These are phyloP conservation scores for Rhamnella rubrinervis DNA, from an alignment of 331 rosid species.

Conservation along the genomic window DNA sequence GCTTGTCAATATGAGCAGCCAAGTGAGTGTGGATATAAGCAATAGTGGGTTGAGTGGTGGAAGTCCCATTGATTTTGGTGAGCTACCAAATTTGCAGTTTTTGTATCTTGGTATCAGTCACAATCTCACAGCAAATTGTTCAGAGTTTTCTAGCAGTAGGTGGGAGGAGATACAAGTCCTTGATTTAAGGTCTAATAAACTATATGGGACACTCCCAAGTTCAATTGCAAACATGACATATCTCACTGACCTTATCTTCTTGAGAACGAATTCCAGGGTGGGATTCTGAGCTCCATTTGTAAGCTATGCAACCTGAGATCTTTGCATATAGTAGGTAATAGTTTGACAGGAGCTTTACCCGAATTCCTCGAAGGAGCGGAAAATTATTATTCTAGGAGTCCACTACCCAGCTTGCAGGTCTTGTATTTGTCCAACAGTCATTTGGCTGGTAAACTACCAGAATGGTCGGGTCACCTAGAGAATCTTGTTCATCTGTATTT, in stretches of 20 bases:
- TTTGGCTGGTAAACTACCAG: slow-evolving; percentile 22
- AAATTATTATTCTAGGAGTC: slow-evolving; percentile 9
- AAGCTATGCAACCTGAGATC: slow-evolving; percentile 17
- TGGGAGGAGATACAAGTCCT: slow-evolving; percentile 30
- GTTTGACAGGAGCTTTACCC: slow-evolving; percentile 26
- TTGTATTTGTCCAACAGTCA: slow-evolving; percentile 12
- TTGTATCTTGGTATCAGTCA: background rate
- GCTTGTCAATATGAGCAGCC: slow-evolving; percentile 35
- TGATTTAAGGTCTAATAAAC: background rate
- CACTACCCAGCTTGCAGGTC: slow-evolving; percentile 12
- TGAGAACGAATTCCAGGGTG: slow-evolving; percentile 21
- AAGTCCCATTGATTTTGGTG: slow-evolving; percentile 37
- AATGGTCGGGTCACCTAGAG: slow-evolving; percentile 29
- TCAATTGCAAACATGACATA: slow-evolving; percentile 35
- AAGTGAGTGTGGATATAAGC: slow-evolving; percentile 21
- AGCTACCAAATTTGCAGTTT: background rate
- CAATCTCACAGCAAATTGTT: slow-evolving; percentile 35
- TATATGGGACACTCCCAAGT: slow-evolving; percentile 34
- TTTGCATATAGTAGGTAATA: slow-evolving; percentile 8
- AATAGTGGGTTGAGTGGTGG: slow-evolving; percentile 22
- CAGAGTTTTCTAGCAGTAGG: slow-evolving; percentile 29
- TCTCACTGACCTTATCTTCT: slow-evolving; percentile 22
- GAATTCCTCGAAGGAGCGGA: slow-evolving; percentile 26
- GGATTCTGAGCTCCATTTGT: slow-evolving; percentile 36
- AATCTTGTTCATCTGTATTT: slow-evolving; percentile 21